A percentile compares a stretch with the other conserved stretches of the same genome.
Conservation (phyloP, 352 stramenopile genomes). For the Phytophthora boehmeriae region DNA sequence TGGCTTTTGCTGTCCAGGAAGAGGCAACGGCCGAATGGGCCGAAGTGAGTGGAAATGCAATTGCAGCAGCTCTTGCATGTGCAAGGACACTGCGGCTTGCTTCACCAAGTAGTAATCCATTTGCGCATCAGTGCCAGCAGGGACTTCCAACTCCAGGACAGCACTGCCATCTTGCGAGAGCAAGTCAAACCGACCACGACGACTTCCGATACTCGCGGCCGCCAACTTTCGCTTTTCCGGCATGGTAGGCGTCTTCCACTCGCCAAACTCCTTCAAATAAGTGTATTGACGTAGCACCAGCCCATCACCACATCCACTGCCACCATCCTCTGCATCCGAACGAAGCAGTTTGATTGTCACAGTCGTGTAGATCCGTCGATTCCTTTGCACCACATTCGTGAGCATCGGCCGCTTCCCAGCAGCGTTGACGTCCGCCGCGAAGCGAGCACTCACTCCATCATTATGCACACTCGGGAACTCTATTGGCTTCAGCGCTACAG, state of each 20-base stretch:
- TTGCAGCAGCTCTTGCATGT: constrained; percentile 58
- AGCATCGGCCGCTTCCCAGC: constrained; percentile 54
- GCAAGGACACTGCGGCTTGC: constrained; percentile 40
- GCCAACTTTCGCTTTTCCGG: constrained; percentile 44
- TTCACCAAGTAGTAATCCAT: constrained; percentile 74
- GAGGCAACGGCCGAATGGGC: constrained; percentile 24
- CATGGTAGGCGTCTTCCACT: constrained; percentile 48
- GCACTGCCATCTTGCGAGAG: constrained; percentile 56
- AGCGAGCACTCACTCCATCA: constrained; percentile 34
- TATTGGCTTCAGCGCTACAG: constrained; percentile 25
- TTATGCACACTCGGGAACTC: constrained; percentile 37
- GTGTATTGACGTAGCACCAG: constrained; percentile 41
- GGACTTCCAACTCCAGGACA: constrained; percentile 57
- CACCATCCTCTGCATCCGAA: neutral
- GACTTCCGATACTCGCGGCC: constrained; percentile 21
- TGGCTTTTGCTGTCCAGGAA: neutral
- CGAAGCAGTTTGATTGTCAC: constrained; percentile 47
- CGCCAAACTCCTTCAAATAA: constrained; percentile 67
- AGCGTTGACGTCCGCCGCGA: constrained; percentile 23
- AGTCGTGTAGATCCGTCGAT: constrained; percentile 63
- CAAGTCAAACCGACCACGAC: constrained; percentile 52
- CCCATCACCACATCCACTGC: neutral
- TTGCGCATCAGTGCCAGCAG: constrained; percentile 48
- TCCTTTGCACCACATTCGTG: constrained; percentile 55
- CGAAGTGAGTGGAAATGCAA: constrained; percentile 43